These are phyloP conservation scores for Amoebophrya sp. DNA, from an alignment of 169 alveolate genomes.

Conservation along the genomic window DNA sequence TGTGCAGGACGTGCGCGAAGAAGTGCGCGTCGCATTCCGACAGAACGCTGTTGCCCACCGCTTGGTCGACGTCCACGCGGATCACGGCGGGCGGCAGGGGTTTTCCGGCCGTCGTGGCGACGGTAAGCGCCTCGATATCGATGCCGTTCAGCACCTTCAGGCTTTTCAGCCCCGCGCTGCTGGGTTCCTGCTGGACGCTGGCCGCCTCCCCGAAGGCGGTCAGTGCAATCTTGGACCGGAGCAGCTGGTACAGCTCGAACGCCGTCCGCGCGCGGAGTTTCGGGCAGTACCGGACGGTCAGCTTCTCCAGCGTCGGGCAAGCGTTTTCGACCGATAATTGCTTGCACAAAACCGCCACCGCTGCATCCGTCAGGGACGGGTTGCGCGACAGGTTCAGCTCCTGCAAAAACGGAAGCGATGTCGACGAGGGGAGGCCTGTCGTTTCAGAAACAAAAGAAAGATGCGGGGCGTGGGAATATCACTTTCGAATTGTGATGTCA, in stretches of 20 bases:
- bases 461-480: too few relatives aligned
- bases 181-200: neutral
- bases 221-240: neutral
- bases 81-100: neutral
- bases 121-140: neutral
- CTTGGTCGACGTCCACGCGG: neutral
- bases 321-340: conserved; percentile 25
- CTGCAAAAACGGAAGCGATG: neutral
- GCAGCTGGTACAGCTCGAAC: conserved; percentile 8
- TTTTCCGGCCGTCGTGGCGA: neutral
- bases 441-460: too few relatives aligned
- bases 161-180: neutral
- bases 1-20: conserved; percentile 39
- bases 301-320: neutral
- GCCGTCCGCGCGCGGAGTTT: neutral
- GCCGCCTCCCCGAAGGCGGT: neutral
- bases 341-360: conserved; percentile 44
- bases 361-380: conserved; percentile 42
- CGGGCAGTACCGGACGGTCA: neutral
- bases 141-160: neutral
- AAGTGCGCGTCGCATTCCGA: conserved; percentile 46
- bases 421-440: too few relatives aligned
- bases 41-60: conserved; percentile 17
- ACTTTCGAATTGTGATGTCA: too few relatives aligned
- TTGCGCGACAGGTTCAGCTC: conserved; percentile 23